Evolutionary conservation across 371 early-diverging fungal genomes (phyloP).

Genomic region (Mortierella sp.): DNA sequence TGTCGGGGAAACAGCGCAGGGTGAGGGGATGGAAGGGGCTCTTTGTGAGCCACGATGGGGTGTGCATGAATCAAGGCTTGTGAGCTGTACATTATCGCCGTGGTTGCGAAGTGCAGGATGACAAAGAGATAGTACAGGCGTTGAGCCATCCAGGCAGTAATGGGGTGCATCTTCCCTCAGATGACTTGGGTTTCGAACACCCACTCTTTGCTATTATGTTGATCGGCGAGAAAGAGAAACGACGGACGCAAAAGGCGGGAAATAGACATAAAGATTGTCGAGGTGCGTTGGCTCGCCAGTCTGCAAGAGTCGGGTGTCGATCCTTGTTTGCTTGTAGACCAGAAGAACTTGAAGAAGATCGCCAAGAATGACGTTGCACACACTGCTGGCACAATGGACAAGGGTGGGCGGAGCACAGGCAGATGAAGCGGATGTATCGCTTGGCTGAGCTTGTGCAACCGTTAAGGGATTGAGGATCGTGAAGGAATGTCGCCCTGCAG

Average conservation of each 20-base stretch:
- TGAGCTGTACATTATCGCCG: not conserved
- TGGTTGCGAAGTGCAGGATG: constrained; percentile 15
- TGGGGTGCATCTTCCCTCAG: constrained; percentile 9
- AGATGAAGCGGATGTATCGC: not conserved
- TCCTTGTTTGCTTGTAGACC: not conserved
- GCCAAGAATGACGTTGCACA: not conserved
- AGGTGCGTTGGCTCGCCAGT: not conserved
- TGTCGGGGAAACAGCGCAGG: constrained; percentile 7
- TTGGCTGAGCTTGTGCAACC: not conserved
- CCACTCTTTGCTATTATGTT: not conserved
- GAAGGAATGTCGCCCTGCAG: constrained; percentile 4
- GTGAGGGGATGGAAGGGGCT: not conserved
- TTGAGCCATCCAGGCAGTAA: constrained; percentile 13
- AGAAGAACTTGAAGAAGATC: not conserved
- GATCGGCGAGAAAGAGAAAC: not conserved
- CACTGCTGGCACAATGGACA: no score
- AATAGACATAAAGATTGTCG: not conserved
- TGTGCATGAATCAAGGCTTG: constrained; percentile 3
- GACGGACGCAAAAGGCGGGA: not conserved
- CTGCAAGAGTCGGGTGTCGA: not conserved
- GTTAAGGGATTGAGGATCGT: not conserved
- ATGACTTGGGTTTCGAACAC: not conserved
- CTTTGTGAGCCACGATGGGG: constrained; percentile 3
- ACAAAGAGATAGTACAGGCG: constrained; percentile 20
- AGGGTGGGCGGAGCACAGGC: no score